Percentiles rank a stretch among this genome's conserved stretches.
Conservation (phyloP, 441 rosid genomes). For the Corymbia citriodora region DNA sequence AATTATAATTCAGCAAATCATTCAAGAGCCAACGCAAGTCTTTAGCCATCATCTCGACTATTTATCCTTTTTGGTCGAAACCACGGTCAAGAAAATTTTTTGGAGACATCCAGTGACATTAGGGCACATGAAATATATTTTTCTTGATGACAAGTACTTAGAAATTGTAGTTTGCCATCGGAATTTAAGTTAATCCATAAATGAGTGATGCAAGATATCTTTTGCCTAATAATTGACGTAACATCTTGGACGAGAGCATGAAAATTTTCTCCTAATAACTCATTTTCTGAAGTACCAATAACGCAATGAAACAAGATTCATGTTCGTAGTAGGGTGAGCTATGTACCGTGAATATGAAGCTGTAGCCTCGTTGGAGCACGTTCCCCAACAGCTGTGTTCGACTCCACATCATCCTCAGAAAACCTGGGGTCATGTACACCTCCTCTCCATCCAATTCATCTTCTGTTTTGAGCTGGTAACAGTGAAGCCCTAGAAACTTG, state of each 20-base stretch:
- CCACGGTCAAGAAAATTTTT: background rate
- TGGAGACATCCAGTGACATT: background rate
- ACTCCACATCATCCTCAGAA: conserved; percentile 48
- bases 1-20: background rate
- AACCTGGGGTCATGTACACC: conserved; percentile 33
- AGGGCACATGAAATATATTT: background rate
- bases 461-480: conserved; percentile 31
- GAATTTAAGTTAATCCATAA: background rate
- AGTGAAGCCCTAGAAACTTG: conserved; percentile 36
- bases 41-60: background rate
- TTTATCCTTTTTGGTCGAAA: background rate
- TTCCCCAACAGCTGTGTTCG: conserved; percentile 32
- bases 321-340: background rate
- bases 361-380: conserved; percentile 35
- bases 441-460: conserved; percentile 25
- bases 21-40: background rate
- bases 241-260: background rate
- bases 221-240: background rate
- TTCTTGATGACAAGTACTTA: background rate
- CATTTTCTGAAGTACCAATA: background rate
- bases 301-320: background rate
- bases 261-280: background rate
- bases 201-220: background rate
- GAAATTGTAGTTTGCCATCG: background rate
- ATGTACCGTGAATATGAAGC: conserved; percentile 42